Percentiles rank a stretch among this genome's conserved stretches.
phyloP scores from a whole-genome alignment of 1,284 basidiomycete species.

The Trichosporon coremiiforme region DNA sequence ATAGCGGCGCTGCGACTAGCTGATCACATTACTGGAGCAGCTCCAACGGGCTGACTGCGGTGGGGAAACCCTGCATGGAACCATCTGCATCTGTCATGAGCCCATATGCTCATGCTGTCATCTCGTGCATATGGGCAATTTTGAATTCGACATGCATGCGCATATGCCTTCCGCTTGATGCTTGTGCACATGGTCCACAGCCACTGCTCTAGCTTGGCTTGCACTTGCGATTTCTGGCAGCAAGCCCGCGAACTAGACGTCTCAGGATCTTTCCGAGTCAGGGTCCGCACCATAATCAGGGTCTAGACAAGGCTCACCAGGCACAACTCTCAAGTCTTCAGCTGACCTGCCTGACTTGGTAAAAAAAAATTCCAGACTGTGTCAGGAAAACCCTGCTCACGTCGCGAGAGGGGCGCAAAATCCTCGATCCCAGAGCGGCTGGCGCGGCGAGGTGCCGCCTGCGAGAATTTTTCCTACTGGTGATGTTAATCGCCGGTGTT shows the following conservation, averaged over 20 bases:
- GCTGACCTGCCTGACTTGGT: slow-evolving; percentile 8
- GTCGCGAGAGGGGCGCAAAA: neutral
- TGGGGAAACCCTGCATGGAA: slow-evolving; percentile 3
- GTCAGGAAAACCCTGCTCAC: neutral
- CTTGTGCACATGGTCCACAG: slow-evolving; percentile 3
- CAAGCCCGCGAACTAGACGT: neutral
- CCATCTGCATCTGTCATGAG: slow-evolving; percentile 3
- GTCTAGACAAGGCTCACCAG: neutral
- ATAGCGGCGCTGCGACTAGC: neutral
- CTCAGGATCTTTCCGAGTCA: slow-evolving; percentile 8
- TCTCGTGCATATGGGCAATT: neutral
- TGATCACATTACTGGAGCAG: neutral
- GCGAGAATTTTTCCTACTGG: slow-evolving; percentile 10
- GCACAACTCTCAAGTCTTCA: slow-evolving; percentile 10
- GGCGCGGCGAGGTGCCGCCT: neutral
- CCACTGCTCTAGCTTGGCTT: neutral
- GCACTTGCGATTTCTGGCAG: neutral
- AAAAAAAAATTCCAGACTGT: slow-evolving; percentile 8
- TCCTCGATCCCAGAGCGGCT: slow-evolving; percentile 1
- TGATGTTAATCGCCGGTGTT: neutral
- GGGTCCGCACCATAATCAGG: neutral
- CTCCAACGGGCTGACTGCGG: neutral
- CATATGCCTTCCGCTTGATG: slow-evolving; percentile 4
- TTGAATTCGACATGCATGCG: slow-evolving; percentile 1
- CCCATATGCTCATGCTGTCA: neutral